phyloP scores from a whole-genome alignment of 2,329 filamentous ascomycete species.

The Sarocladiaceae sp. region DNA sequence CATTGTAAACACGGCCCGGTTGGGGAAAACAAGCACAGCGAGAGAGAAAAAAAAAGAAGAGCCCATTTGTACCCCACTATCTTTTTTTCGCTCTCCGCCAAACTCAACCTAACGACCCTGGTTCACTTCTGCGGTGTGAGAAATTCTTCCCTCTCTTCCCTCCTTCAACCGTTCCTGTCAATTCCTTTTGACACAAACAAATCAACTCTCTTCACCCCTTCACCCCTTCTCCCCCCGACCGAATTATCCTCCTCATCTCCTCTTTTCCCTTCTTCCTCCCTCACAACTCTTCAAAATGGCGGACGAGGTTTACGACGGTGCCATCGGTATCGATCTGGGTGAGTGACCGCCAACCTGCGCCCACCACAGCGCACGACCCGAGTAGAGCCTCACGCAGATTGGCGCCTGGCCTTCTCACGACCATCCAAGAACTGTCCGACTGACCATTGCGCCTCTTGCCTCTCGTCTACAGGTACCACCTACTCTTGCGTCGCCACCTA shows the following conservation, averaged over 20 bases:
- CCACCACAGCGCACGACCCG: not conserved
- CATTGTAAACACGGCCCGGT: too few relatives aligned
- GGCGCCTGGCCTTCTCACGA: not conserved
- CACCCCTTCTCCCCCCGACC: slow-evolving; percentile 10
- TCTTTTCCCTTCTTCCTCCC: slow-evolving; percentile 8
- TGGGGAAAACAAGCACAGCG: not conserved
- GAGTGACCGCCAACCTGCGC: slow-evolving; percentile 36
- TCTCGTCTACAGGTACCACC: slow-evolving; percentile 68
- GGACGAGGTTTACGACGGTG: slow-evolving; percentile 98
- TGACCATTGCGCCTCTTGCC: slow-evolving; percentile 14
- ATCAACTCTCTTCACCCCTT: slow-evolving; percentile 16
- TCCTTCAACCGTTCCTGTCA: slow-evolving; percentile 13
- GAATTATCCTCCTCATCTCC: slow-evolving; percentile 17
- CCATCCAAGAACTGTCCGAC: slow-evolving; percentile 1
- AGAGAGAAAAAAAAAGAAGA: not conserved
- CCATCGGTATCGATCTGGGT: slow-evolving; percentile 99
- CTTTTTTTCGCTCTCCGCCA: slow-evolving; percentile 2
- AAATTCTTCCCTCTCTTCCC: slow-evolving; percentile 16
- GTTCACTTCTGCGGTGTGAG: slow-evolving; percentile 13
- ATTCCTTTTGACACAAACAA: slow-evolving; percentile 10
- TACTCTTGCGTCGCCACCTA: slow-evolving; percentile 99
- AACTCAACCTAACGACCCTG: not conserved
- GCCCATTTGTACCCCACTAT: slow-evolving; percentile 6
- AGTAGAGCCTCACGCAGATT: slow-evolving; percentile 1
- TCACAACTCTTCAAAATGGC: slow-evolving; percentile 59